Conservation (phyloP, 495 filamentous ascomycete genomes). For the Trichoderma reesei region DNA sequence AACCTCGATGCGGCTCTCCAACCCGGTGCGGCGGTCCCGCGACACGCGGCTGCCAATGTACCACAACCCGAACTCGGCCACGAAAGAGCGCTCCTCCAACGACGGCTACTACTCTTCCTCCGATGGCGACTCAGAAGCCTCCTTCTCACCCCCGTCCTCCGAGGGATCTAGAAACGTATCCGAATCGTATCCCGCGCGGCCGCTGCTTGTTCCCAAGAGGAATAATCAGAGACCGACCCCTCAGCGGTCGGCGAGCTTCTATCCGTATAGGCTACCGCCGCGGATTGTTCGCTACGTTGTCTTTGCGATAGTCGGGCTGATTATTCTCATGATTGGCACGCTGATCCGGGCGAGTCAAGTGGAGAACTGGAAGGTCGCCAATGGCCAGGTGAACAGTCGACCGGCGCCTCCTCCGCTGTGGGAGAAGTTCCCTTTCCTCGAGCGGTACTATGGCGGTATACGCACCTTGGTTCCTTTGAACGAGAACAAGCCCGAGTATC, state of each 20-base stretch:
- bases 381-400: constrained; percentile 38
- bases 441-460: constrained; percentile 77
- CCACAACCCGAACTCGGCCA: constrained; percentile 25
- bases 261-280: constrained; percentile 51
- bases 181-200: constrained; percentile 37
- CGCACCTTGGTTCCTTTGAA: constrained; percentile 49
- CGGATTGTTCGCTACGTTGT: constrained; percentile 63
- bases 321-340: constrained; percentile 62
- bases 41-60: constrained; percentile 34
- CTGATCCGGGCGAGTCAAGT: constrained; percentile 60
- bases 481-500: constrained; percentile 68
- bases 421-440: constrained; percentile 74
- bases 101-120: constrained; percentile 28
- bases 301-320: constrained; percentile 38
- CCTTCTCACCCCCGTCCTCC: constrained; percentile 30
- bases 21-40: constrained; percentile 23
- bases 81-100: constrained; percentile 36
- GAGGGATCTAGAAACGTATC: constrained; percentile 41
- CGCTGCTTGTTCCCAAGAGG: constrained; percentile 45
- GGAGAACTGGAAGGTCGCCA: constrained; percentile 49
- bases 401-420: constrained; percentile 56
- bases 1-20: constrained; percentile 10
- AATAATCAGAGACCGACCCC: constrained; percentile 24
- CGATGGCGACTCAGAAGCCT: constrained; percentile 32
- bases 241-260: constrained; percentile 28